Percentiles rank a stretch among this genome's conserved stretches.
phyloP scores from a whole-genome alignment of 306 rosid species.

The Sicyos edulis region DNA sequence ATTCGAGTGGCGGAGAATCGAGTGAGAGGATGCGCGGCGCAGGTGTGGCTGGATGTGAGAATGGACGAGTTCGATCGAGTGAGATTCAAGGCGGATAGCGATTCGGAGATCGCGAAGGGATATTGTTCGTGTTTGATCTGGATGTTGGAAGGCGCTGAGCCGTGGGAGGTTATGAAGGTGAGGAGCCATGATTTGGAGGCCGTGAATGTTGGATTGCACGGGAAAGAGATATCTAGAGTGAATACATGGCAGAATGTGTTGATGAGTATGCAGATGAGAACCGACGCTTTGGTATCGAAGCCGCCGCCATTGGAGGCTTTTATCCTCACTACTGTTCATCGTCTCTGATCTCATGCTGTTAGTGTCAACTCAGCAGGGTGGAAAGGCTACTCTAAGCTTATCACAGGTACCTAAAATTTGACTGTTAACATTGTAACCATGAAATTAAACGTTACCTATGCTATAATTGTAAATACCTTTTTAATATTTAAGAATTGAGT shows the following conservation, averaged over 20 bases:
- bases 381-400: too few species aligned
- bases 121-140: constrained; percentile 65
- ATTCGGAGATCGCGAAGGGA: constrained; percentile 77
- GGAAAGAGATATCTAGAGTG: constrained; percentile 48
- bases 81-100: constrained; percentile 71
- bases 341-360: neutral
- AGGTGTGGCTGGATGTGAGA: constrained; percentile 64
- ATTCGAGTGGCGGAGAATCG: constrained; percentile 39
- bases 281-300: constrained; percentile 17
- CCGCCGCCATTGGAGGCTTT: constrained; percentile 6
- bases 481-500: too few species aligned
- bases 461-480: too few species aligned
- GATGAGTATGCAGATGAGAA: constrained; percentile 53
- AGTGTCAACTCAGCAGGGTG: too few species aligned
- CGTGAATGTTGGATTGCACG: constrained; percentile 48
- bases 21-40: constrained; percentile 55
- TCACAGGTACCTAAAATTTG: too few species aligned
- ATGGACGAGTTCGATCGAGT: constrained; percentile 39
- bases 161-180: constrained; percentile 42
- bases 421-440: too few species aligned
- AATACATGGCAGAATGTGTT: constrained; percentile 71
- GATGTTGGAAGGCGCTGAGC: constrained; percentile 56
- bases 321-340: neutral
- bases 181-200: constrained; percentile 34
- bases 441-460: too few species aligned